These are phyloP conservation scores for Diaporthe ilicicola DNA, from an alignment of 2,329 filamentous ascomycete species.

Conservation along the genomic window DNA sequence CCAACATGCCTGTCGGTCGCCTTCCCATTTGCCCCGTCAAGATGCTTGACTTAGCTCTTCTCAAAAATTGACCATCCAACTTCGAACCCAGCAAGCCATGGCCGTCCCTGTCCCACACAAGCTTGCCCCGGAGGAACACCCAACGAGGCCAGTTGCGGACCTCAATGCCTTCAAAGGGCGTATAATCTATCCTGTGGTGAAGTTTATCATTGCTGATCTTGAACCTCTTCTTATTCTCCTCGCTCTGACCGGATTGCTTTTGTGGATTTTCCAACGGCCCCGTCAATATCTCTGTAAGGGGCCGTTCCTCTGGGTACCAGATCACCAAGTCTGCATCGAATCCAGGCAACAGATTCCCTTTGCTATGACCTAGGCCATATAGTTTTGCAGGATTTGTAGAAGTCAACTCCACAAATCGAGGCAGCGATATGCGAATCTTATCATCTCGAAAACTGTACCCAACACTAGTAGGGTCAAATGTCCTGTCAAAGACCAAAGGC, in stretches of 20 bases:
- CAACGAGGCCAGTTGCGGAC: conserved; percentile 69
- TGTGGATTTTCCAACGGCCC: too few relatives aligned
- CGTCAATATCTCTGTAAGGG: too few relatives aligned
- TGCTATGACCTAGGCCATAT: conserved; percentile 61
- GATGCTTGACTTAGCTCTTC: conserved; percentile 29
- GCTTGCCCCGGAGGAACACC: conserved; percentile 64
- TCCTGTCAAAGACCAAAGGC: conserved; percentile 50
- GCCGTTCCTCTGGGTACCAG: conserved; percentile 58
- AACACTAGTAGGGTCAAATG: conserved; percentile 24
- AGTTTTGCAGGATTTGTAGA: conserved; percentile 64
- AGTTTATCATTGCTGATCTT: conserved; percentile 60
- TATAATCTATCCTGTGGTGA: conserved; percentile 71
- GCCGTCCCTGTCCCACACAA: conserved; percentile 66
- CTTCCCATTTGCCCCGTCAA: conserved; percentile 32
- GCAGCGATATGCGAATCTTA: conserved; percentile 48
- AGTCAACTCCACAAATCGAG: conserved; percentile 63
- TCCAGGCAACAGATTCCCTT: conserved; percentile 60
- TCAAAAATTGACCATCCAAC: conserved; percentile 57
- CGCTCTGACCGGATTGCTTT: neutral
- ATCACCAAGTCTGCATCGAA: conserved; percentile 65
- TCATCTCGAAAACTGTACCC: conserved; percentile 38
- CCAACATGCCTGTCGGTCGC: conserved; percentile 26
- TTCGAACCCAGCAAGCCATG: conserved; percentile 58
- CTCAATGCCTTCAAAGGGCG: conserved; percentile 66
- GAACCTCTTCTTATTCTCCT: conserved; percentile 39